phyloP scores from a whole-genome alignment of 176 grass and related monocot genomes.

The Aegilops sharonensis region DNA sequence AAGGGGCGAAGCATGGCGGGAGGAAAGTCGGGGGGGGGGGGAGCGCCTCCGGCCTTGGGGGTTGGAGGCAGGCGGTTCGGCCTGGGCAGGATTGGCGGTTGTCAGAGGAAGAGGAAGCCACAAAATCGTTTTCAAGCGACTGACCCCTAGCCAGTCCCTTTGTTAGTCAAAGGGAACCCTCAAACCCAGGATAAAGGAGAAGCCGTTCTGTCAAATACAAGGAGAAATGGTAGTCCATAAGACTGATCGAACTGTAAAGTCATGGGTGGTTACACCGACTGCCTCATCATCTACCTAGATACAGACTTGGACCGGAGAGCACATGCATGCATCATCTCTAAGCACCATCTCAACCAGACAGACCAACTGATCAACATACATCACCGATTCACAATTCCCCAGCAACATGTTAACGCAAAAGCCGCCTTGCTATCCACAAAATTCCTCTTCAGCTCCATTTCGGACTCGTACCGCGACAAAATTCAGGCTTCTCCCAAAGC shows the following conservation, averaged over 20 bases:
- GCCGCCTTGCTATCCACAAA: not conserved
- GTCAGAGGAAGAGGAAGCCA: too few species aligned
- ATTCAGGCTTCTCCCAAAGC: not conserved
- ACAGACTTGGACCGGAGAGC: not conserved
- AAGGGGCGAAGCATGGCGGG: too few species aligned
- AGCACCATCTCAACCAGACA: not conserved
- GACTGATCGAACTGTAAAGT: not conserved
- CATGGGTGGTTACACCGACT: not conserved
- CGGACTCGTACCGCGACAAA: not conserved
- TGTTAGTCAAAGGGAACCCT: not conserved
- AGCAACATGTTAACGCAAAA: not conserved
- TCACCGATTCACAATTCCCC: not conserved
- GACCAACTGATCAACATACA: slow-evolving; percentile 11
- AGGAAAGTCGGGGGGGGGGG: too few species aligned
- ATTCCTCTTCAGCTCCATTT: not conserved
- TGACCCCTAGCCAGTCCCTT: too few species aligned
- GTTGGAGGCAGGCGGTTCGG: too few species aligned
- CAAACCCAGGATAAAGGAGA: not conserved
- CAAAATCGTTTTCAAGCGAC: too few species aligned
- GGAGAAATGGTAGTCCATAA: not conserved
- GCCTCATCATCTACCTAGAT: not conserved
- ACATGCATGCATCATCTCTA: slow-evolving; percentile 22
- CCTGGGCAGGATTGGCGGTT: too few species aligned
- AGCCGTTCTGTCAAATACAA: not conserved
- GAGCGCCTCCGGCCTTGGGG: too few species aligned